These are phyloP conservation scores for Iodosphaeria phyllophila DNA, from an alignment of 2,329 filamentous ascomycete genomes.

Conservation along the genomic window DNA sequence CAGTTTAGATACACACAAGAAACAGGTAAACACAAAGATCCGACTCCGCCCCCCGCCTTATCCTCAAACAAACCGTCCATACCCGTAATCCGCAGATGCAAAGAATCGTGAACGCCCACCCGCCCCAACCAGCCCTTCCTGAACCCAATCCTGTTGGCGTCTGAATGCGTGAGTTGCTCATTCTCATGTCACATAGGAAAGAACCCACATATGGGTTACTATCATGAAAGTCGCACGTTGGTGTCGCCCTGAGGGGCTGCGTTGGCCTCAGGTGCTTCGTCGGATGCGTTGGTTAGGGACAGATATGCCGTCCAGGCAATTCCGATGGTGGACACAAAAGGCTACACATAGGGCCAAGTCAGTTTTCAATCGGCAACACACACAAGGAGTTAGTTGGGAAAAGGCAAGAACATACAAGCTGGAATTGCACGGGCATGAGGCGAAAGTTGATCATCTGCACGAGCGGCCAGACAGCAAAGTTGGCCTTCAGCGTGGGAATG, in stretches of 20 bases:
- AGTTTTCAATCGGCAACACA: background rate
- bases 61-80: too few relatives aligned
- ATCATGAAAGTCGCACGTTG: background rate
- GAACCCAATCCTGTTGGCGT: too few relatives aligned
- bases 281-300: constrained; percentile 74
- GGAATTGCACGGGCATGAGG: constrained; percentile 84
- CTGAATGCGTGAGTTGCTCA: too few relatives aligned
- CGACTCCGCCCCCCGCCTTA: too few relatives aligned
- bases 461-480: constrained; percentile 85
- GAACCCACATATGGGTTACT: too few relatives aligned
- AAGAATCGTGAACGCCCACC: too few relatives aligned
- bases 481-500: constrained; percentile 82
- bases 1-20: too few relatives aligned
- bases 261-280: constrained; percentile 36
- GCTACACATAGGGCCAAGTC: constrained; percentile 29
- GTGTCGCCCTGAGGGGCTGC: too few relatives aligned
- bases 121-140: too few relatives aligned
- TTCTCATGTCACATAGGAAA: too few relatives aligned
- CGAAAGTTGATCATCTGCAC: constrained; percentile 97
- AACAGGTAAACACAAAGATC: too few relatives aligned
- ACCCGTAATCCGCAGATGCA: too few relatives aligned
- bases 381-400: background rate
- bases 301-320: constrained; percentile 97
- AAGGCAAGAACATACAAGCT: constrained; percentile 51
- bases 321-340: constrained; percentile 87